Percentiles rank a stretch among this genome's conserved stretches.
Conservation (phyloP, 805 yeast species). For the Candida multigemmis region DNA sequence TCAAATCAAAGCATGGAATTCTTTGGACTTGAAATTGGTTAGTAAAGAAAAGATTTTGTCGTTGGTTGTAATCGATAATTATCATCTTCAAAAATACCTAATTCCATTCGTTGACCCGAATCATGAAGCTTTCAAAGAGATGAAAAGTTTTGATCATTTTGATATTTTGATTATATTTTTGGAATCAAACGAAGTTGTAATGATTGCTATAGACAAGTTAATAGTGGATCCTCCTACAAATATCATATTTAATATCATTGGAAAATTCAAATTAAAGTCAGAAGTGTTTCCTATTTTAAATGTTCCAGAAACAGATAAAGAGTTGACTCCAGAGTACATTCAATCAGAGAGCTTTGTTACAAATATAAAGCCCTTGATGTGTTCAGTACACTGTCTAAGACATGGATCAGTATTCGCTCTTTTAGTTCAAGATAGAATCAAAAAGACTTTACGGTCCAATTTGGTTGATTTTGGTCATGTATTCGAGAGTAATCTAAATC, state of each 20-base stretch:
- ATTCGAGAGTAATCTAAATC: conserved; percentile 1
- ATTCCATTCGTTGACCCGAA: too few relatives aligned
- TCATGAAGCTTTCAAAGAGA: conserved; percentile 4
- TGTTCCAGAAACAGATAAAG: neutral
- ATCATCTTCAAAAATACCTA: conserved; percentile 17
- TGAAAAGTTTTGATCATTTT: conserved; percentile 5
- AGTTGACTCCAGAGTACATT: conserved; percentile 3
- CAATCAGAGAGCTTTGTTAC: conserved; percentile 7
- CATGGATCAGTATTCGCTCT: conserved; percentile 9
- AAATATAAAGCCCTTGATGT: conserved; percentile 8
- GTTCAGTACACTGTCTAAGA: too few relatives aligned
- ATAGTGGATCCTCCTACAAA: conserved; percentile 48
- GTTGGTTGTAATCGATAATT: conserved; percentile 26
- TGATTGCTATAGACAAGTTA: conserved; percentile 43
- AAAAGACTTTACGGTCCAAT: conserved; percentile 21
- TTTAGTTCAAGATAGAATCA: conserved; percentile 27
- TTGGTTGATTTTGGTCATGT: conserved; percentile 8
- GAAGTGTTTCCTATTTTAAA: conserved; percentile 8
- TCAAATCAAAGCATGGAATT: conserved; percentile 50
- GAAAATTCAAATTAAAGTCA: conserved; percentile 4
- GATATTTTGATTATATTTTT: conserved; percentile 34
- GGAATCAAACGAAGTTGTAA: conserved; percentile 27
- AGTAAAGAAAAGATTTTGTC: conserved; percentile 8
- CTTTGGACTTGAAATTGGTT: conserved; percentile 17
- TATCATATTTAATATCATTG: conserved; percentile 19